Base-by-base conservation (phyloP, 2,329 filamentous ascomycete genomes). In the Sphaerulina populicola region DNA sequence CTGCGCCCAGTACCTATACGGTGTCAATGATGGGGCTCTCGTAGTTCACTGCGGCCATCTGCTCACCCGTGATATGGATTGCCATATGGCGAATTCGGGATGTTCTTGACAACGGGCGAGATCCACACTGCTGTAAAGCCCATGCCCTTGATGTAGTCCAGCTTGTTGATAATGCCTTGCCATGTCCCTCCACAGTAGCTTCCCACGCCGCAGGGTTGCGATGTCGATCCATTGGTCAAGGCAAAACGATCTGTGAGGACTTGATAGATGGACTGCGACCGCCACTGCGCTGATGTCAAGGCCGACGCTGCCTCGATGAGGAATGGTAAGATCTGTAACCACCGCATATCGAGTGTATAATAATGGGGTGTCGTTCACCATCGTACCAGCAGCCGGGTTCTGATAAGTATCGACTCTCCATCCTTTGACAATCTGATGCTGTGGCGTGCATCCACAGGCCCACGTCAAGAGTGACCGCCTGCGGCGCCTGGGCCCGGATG, bases 201-300 rank as follows among this genome's bases (percentile, higher is more conserved):
- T 11, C 56, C 56, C 12, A 65, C 60, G 44, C 71, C 68, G 59
- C 76, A 79, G 0, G 68, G 51, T 21, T 64, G 66, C 14, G 74
- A 72, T 2, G 68, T 70, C 2, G 68, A 71, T 30, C 72, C 74
- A 55, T 71, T 67, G 2, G 67, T 71, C 6, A 72, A 72, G 2
- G 77, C 78, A 52, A 78, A 73, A 1, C 79, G 75, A 59, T 80
- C 78, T 2, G 78, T 79, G 57, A 82, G 63, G 30, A 76, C 72
- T 66, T 80, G 78, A 62, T 81, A 81, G 47, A 81, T 79, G 35
- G 74, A 78, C 49, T 74, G 73, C 23, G 71, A 70, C 61, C 76
- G 77, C 57, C 57, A 60, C 39, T 56, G 45, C n/a, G 52, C 56
- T 23, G 57, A 46, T 6, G 52, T 48, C 27, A 60, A 44, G 6